Base-by-base conservation (phyloP, 164 flowering plant genomes). In the Magnolia kwangsiensis region DNA sequence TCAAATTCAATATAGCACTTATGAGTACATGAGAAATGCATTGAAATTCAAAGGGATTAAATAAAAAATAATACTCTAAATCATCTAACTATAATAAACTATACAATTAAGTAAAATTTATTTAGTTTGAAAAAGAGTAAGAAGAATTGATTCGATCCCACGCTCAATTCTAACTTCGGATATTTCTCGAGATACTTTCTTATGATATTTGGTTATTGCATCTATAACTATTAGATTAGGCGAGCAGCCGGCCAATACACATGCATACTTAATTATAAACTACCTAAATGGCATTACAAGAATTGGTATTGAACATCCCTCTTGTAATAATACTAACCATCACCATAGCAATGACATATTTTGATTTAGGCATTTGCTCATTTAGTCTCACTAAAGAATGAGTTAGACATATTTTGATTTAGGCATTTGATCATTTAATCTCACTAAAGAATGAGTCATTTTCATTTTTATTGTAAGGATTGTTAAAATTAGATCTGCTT, bases 401-500 rank as follows among this genome's bases (percentile, higher is more conserved):
- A 7, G 72, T 18, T 0, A 45, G 45, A 37, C 45, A 37, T 37
- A 37, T 37, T 37, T 37, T 37, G 45, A 4, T 37, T 37, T 4
- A 3, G 4, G 0, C 45, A 37, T 37, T 37, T 37, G 45, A 3
- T 37, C 45, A 37, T 37, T 0, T 3, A 37, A 4, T 37, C 45
- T 37, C 45, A 37, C 5, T 37, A 37, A 37, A 37, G 45, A 59
- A 70, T 31, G 72, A 7, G 72, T 18, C 9, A 45, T 27, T 70
- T 70, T 45, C 51, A 18, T 29, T 70, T 4, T 70, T 45, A 69
- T 49, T 70, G 13, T 70, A 18, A 2, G 9, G 20, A 11, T 11
- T 70, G 6, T 70, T 70, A 29, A 70, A 70, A 70, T 70, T n/a
- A 70, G 51, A 49, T 70, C 50, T 4, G 18, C 50, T 70, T 70